Evolutionary conservation across 2,329 filamentous ascomycete species (phyloP).

Genomic region (Bertia moriformis): DNA sequence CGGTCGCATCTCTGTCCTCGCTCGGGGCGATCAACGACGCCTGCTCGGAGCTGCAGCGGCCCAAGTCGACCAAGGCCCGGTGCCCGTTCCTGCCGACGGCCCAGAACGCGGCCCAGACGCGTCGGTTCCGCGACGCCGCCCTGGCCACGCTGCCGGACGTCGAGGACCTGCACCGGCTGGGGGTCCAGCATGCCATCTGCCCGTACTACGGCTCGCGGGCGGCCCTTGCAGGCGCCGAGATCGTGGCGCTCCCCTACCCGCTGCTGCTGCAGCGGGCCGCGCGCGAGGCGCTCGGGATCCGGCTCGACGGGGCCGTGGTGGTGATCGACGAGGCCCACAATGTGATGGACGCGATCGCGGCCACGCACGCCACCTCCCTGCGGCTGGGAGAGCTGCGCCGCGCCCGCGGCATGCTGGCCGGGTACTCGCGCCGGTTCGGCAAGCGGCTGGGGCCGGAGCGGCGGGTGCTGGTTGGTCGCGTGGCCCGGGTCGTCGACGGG

Average conservation of each 20-base stretch:
- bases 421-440: slow-evolving; percentile 77
- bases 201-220: slow-evolving; percentile 91
- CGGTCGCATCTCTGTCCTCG: slow-evolving; percentile 56
- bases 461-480: slow-evolving; percentile 76
- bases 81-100: slow-evolving; percentile 70
- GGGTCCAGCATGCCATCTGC: slow-evolving; percentile 67
- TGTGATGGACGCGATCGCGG: slow-evolving; percentile 83
- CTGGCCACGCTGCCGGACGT: slow-evolving; percentile 82
- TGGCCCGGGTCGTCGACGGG: slow-evolving; percentile 70
- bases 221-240: slow-evolving; percentile 70
- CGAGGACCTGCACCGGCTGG: slow-evolving; percentile 70
- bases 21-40: slow-evolving; percentile 81
- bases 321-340: slow-evolving; percentile 97
- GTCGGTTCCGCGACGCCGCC: slow-evolving; percentile 72
- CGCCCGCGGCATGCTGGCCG: slow-evolving; percentile 60
- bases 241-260: slow-evolving; percentile 85
- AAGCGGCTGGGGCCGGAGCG: slow-evolving; percentile 83
- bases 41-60: slow-evolving; percentile 80
- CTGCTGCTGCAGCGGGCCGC: slow-evolving; percentile 75
- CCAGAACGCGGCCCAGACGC: slow-evolving; percentile 55
- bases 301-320: slow-evolving; percentile 75
- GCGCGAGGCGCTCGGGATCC: slow-evolving; percentile 73
- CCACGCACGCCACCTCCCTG: slow-evolving; percentile 70
- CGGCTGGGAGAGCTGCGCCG: slow-evolving; percentile 57
- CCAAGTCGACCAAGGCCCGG: slow-evolving; percentile 56